Percentiles rank a stretch among this genome's conserved stretches.
Conservation (phyloP, 192 early-diverging fungal species). For the Backusella circina region DNA sequence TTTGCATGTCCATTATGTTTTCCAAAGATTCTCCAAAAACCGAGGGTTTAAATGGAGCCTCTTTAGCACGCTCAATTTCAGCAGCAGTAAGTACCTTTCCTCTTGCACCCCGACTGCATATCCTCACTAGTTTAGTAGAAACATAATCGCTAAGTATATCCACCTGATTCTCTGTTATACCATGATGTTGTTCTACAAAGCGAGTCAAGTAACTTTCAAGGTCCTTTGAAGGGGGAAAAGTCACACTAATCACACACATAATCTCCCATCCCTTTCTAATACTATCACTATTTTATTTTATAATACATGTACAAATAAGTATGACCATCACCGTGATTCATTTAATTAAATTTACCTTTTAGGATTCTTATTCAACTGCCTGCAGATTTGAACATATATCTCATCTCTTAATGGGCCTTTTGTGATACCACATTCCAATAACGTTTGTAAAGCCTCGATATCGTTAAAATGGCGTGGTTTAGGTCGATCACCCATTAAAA, state of each 20-base stretch:
- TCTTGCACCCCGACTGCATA: constrained; percentile 74
- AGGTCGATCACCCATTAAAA: constrained; percentile 72
- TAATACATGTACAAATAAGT: not conserved
- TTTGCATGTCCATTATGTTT: constrained; percentile 73
- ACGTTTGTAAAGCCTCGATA: constrained; percentile 63
- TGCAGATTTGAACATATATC: constrained; percentile 91
- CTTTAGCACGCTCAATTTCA: constrained; percentile 70
- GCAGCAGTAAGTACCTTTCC: constrained; percentile 71
- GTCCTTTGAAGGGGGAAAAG: constrained; percentile 90
- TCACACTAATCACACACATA: constrained; percentile 74
- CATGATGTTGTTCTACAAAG: constrained; percentile 68
- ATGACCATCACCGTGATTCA: not conserved
- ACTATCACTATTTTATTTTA: constrained; percentile 41
- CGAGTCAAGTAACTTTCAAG: constrained; percentile 79
- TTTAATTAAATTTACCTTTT: constrained; percentile 36
- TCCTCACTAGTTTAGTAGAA: constrained; percentile 53
- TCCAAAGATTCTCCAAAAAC: constrained; percentile 90
- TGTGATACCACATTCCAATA: constrained; percentile 75
- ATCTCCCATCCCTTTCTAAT: constrained; percentile 86
- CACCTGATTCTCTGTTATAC: constrained; percentile 41
- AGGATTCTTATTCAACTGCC: constrained; percentile 82
- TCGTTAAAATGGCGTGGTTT: constrained; percentile 29
- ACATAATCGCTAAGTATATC: constrained; percentile 48
- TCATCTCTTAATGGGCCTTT: constrained; percentile 83
- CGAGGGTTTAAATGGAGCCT: constrained; percentile 80